Evolutionary conservation across 1,139 yeast species (phyloP), one percentile per base, ranked within the genome.

Genomic region (Suhomyces chickasaworum): DNA sequence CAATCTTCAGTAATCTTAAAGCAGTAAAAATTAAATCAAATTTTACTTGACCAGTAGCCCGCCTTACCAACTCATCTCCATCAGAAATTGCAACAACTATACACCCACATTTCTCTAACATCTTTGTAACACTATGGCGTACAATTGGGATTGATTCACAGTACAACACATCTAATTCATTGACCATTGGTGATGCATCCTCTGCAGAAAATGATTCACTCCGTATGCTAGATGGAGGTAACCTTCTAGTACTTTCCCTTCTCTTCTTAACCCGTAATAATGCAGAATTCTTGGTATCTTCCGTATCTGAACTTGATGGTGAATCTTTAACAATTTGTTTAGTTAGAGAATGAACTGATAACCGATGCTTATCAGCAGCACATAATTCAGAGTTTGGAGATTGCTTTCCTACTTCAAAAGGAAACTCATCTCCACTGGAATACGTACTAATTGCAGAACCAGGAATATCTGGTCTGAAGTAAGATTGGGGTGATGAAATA

Each of bases 91-190:
- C 74, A 7, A 89, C 89, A 7, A 89, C 96, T 12, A 86, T 80
- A 66, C 97, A 89, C 0, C 95, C 96, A 29, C 86, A 64, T 46
- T 78, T 75, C 50, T 84, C 89, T 49, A 93, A 69, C 55, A 85
- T 74, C 48, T 78, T 80, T 41, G 83, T 79, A 36, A 86, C 77
- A 10, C 88, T 77, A 60, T 82, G 89, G 40, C 96, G 69, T 52
- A 88, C 85, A 43, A 86, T 86, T 0, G 97, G 93, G 50, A 88
- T 88, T 3, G 95, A 90, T 58, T 90, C 97, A 66, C 97, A 90
- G 27, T 89, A 75, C 41, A 91, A 69, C 3, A 89, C 83, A 62
- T 89, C 95, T 50, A 87, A 44, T 51, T 74, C 73, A 16, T 43
- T 34, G 16, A 40, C 7, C 12, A 33, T 39, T 8, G 42, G 17